Percentiles rank a stretch among this genome's conserved stretches.
Conservation (phyloP, 1,284 basidiomycete species). For the Ganoderma lingzhi region DNA sequence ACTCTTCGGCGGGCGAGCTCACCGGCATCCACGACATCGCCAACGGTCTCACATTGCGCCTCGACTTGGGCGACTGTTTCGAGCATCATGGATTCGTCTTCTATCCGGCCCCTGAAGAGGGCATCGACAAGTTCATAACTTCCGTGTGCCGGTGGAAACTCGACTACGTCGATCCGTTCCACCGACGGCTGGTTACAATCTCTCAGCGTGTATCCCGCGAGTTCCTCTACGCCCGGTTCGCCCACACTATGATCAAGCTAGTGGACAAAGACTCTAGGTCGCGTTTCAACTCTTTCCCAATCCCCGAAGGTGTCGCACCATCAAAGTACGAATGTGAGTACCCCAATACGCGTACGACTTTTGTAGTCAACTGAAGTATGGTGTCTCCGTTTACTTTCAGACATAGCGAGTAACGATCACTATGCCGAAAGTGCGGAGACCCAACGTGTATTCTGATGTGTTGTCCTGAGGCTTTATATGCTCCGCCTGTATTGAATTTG, state of each 20-base stretch:
- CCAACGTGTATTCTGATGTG: no score
- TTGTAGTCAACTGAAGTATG: no score
- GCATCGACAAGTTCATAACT: not conserved
- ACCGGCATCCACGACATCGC: not conserved
- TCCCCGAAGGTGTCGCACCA: no score
- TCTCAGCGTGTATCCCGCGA: not conserved
- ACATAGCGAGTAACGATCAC: no score
- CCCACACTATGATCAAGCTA: not conserved
- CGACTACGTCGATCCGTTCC: conserved; percentile 7
- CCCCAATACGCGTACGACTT: no score
- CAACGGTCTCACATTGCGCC: not conserved
- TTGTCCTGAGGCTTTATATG: no score
- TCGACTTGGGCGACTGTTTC: not conserved
- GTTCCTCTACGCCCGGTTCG: conserved; percentile 13
- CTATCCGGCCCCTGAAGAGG: not conserved
- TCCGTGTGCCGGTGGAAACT: not conserved
- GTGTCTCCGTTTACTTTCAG: no score
- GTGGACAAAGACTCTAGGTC: not conserved
- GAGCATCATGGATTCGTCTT: not conserved
- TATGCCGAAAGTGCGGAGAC: no score
- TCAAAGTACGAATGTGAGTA: no score
- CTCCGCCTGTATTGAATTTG: no score
- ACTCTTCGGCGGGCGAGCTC: not conserved
- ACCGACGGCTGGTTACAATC: not conserved
- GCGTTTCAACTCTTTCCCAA: no score